Evolutionary conservation across 495 filamentous ascomycete species (phyloP).

Genomic region (Penicillium manginii): DNA sequence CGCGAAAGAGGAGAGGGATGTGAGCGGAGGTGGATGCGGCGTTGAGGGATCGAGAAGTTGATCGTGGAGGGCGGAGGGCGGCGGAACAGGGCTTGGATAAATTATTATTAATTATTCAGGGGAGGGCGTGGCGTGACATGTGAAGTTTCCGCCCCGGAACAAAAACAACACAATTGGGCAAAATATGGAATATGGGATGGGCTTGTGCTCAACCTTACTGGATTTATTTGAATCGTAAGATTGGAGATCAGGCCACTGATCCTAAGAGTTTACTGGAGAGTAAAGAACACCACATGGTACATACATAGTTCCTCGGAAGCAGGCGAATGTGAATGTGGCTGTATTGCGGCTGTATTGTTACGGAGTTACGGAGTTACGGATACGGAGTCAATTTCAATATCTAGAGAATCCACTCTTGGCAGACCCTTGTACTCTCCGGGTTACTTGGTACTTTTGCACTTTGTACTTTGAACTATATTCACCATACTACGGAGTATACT

Average conservation of each 20-base stretch:
- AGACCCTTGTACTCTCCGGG: background rate
- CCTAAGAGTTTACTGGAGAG: background rate
- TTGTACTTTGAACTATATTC: too few species aligned
- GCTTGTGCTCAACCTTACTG: background rate
- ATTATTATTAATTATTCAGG: conserved; percentile 23
- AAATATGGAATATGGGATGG: conserved; percentile 2
- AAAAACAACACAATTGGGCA: conserved; percentile 12
- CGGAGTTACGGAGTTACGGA: too few species aligned
- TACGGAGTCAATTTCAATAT: background rate
- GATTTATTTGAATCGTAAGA: background rate
- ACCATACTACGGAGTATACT: too few species aligned
- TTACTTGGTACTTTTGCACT: too few species aligned
- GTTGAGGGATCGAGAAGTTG: background rate
- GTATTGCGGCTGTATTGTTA: too few species aligned
- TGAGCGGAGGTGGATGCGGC: background rate
- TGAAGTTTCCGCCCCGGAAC: conserved; percentile 16
- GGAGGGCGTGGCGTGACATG: conserved; percentile 29
- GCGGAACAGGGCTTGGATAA: conserved; percentile 4
- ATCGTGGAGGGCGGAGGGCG: conserved; percentile 8
- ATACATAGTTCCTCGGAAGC: background rate
- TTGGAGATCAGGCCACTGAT: conserved; percentile 11
- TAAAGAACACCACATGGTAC: too few species aligned
- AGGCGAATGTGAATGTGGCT: background rate
- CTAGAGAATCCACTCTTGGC: background rate
- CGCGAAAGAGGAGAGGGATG: background rate